Evolutionary conservation across 1,139 yeast genomes (phyloP).

Genomic region (Geotrichum fermentans): DNA sequence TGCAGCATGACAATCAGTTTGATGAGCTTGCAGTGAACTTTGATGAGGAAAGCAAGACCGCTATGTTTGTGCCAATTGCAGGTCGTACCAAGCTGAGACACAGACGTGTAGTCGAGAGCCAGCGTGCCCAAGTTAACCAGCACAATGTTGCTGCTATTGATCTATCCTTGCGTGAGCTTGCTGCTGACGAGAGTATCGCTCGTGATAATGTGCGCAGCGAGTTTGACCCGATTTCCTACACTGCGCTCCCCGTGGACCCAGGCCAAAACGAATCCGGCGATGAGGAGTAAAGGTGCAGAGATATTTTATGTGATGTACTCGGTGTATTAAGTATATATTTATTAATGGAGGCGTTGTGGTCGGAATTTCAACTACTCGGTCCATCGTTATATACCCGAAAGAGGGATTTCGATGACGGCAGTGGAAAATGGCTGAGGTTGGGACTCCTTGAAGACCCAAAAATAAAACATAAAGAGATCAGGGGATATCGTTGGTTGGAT

Average conservation of each 20-base stretch:
- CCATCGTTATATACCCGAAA: too few species aligned
- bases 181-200: constrained; percentile 59
- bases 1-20: constrained; percentile 44
- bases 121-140: constrained; percentile 47
- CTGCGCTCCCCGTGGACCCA: constrained; percentile 18
- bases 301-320: too few species aligned
- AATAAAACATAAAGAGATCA: too few species aligned
- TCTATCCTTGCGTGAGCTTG: constrained; percentile 64
- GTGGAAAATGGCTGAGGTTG: too few species aligned
- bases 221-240: constrained; percentile 59
- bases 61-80: constrained; percentile 70
- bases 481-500: too few species aligned
- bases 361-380: too few species aligned
- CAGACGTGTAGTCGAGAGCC: constrained; percentile 61
- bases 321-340: neutral
- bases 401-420: too few species aligned
- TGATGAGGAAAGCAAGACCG: constrained; percentile 53
- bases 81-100: constrained; percentile 80
- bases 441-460: too few species aligned
- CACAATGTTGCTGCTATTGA: constrained; percentile 49
- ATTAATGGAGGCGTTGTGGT: too few species aligned
- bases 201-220: constrained; percentile 66
- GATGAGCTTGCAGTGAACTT: constrained; percentile 56
- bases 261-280: neutral
- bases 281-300: constrained; percentile 1